These are phyloP conservation scores for Eutypella sp. DNA, from an alignment of 2,329 filamentous ascomycete species.

Conservation along the genomic window DNA sequence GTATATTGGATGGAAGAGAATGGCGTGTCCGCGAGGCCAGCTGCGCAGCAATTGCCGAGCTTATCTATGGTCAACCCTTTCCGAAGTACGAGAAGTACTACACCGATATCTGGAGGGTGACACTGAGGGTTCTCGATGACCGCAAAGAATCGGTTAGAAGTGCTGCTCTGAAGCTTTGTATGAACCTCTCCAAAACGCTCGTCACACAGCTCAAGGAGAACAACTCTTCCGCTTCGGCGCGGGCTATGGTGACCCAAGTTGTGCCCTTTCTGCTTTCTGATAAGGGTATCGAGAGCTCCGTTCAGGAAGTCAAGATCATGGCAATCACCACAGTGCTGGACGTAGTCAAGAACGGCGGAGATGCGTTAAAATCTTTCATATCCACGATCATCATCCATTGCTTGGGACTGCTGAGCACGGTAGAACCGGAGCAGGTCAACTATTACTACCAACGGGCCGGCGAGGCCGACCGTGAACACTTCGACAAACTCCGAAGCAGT, in stretches of 20 bases:
- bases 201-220: conserved; percentile 82
- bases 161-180: conserved; percentile 76
- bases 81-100: conserved; percentile 79
- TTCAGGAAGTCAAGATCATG: conserved; percentile 81
- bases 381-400: conserved; percentile 76
- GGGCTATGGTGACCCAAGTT: conserved; percentile 77
- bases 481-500: conserved; percentile 79
- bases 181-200: conserved; percentile 77
- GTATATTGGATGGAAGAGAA: conserved; percentile 75
- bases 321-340: conserved; percentile 79
- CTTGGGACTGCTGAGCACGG: conserved; percentile 74
- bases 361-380: conserved; percentile 72
- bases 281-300: conserved; percentile 82
- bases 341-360: conserved; percentile 85
- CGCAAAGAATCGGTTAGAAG: conserved; percentile 86
- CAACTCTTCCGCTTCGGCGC: conserved; percentile 63
- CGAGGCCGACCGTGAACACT: conserved; percentile 80
- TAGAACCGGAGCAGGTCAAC: conserved; percentile 86
- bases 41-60: conserved; percentile 81
- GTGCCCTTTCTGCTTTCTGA: conserved; percentile 87
- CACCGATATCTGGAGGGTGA: conserved; percentile 75
- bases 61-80: conserved; percentile 75
- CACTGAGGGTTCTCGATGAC: conserved; percentile 90
- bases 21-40: conserved; percentile 92
- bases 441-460: conserved; percentile 89